These are phyloP conservation scores for Aegilops umbellulata DNA, from an alignment of 176 grass and related monocot genomes.

Conservation along the genomic window DNA sequence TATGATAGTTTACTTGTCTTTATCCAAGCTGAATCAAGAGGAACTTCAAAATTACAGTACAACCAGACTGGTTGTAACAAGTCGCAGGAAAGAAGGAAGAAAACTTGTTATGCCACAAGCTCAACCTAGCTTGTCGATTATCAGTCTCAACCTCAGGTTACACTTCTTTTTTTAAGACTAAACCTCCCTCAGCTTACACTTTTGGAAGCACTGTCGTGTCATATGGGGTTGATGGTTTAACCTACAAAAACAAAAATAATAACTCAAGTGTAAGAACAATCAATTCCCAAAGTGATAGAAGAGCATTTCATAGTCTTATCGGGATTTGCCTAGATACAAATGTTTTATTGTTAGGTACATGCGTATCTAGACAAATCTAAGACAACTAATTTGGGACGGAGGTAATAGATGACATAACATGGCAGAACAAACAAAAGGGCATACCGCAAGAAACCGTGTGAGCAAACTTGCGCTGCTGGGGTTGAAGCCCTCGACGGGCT, in stretches of 20 bases:
- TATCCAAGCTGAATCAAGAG: background rate
- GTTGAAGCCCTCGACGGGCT: conserved; percentile 35
- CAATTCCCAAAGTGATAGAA: background rate
- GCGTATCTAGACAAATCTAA: no score
- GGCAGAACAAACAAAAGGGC: background rate
- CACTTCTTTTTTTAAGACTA: no score
- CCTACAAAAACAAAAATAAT: conserved; percentile 46
- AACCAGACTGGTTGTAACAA: background rate
- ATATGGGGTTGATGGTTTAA: conserved; percentile 30
- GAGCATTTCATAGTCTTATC: background rate
- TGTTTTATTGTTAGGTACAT: no score
- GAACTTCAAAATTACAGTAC: conserved; percentile 33
- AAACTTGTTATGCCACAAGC: background rate
- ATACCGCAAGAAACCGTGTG: conserved; percentile 14
- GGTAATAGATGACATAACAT: background rate
- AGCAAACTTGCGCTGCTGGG: conserved; percentile 30
- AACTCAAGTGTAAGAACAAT: background rate
- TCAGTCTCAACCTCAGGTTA: conserved; percentile 5
- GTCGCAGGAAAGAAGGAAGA: background rate
- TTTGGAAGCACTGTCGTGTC: conserved; percentile 53
- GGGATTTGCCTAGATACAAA: background rate
- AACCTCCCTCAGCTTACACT: conserved; percentile 18
- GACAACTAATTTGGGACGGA: no score
- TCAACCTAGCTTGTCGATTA: conserved; percentile 1
- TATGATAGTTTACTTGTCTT: background rate